Evolutionary conservation across 345 rosid genomes (phyloP).

Genomic region (Erucastrum elatum): DNA sequence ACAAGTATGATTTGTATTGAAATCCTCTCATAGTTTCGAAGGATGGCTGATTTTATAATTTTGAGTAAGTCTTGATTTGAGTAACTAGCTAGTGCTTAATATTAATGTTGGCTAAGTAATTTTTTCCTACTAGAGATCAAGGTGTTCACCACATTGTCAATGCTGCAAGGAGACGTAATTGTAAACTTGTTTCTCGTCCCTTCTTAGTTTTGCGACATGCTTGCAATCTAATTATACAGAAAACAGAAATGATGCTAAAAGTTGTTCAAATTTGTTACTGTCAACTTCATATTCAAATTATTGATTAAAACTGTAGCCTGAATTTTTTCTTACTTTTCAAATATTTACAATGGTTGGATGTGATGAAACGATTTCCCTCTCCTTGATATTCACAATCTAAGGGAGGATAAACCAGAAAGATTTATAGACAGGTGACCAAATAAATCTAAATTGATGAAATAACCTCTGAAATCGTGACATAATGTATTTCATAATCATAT

Average conservation of each 20-base stretch:
- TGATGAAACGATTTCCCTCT: too few relatives aligned
- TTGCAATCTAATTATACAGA: too few relatives aligned
- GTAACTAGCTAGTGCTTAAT: not conserved
- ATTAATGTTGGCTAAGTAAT: not conserved
- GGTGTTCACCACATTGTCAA: not conserved
- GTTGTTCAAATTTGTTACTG: too few relatives aligned
- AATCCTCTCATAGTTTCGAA: not conserved
- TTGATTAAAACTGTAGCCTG: too few relatives aligned
- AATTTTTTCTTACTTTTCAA: too few relatives aligned
- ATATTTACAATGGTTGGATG: too few relatives aligned
- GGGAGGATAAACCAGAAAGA: conserved; percentile 55
- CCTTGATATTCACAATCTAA: too few relatives aligned
- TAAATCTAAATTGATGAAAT: not conserved
- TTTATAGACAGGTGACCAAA: conserved; percentile 66
- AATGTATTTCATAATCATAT: not conserved
- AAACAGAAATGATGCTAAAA: too few relatives aligned
- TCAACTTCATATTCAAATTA: too few relatives aligned
- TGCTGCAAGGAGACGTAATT: too few relatives aligned
- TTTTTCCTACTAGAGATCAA: not conserved
- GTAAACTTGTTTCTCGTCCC: too few relatives aligned
- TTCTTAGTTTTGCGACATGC: too few relatives aligned
- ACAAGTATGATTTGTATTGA: not conserved
- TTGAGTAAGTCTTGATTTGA: not conserved
- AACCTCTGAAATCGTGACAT: not conserved
- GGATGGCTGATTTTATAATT: not conserved